A percentile compares a stretch with the other conserved stretches of the same genome.
These are phyloP conservation scores for Candida ulmi DNA, from an alignment of 805 yeast species.

Conservation along the genomic window DNA sequence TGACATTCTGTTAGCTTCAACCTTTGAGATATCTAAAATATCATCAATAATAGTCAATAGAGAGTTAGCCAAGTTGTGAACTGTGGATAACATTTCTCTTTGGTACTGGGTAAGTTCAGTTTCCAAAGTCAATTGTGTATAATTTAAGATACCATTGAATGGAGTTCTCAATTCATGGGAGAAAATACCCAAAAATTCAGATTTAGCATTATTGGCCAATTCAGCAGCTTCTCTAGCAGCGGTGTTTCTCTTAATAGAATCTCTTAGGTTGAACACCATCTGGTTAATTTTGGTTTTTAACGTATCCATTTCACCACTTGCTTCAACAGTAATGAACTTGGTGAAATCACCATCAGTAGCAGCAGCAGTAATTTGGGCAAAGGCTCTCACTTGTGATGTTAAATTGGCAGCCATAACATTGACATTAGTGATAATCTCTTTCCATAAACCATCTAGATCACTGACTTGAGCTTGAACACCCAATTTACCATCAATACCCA, in stretches of 20 bases:
- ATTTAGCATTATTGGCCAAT: conserved; percentile 81
- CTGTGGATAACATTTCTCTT: conserved; percentile 86
- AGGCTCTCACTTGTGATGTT: conserved; percentile 88
- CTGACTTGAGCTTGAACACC: conserved; percentile 90
- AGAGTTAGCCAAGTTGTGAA: conserved; percentile 82
- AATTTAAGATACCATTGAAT: conserved; percentile 88
- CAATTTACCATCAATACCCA: conserved; percentile 87
- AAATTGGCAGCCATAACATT: conserved; percentile 92
- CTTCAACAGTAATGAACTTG: conserved; percentile 84
- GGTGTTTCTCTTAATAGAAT: conserved; percentile 84
- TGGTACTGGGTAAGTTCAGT: conserved; percentile 88
- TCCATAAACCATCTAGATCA: conserved; percentile 91
- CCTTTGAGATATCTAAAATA: conserved; percentile 86
- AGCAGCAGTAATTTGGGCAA: conserved; percentile 90
- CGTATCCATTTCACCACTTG: conserved; percentile 79
- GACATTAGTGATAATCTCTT: conserved; percentile 84
- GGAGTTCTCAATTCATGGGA: conserved; percentile 89
- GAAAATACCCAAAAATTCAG: conserved; percentile 86
- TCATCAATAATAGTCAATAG: conserved; percentile 84
- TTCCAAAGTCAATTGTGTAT: conserved; percentile 85
- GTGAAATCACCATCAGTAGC: conserved; percentile 94
- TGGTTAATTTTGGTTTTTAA: conserved; percentile 56
- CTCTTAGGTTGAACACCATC: conserved; percentile 83
- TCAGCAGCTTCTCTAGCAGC: conserved; percentile 95
- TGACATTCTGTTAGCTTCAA: conserved; percentile 91